Base-by-base conservation (phyloP, 1,284 basidiomycete genomes). In the Pyrrhoderma noxium region DNA sequence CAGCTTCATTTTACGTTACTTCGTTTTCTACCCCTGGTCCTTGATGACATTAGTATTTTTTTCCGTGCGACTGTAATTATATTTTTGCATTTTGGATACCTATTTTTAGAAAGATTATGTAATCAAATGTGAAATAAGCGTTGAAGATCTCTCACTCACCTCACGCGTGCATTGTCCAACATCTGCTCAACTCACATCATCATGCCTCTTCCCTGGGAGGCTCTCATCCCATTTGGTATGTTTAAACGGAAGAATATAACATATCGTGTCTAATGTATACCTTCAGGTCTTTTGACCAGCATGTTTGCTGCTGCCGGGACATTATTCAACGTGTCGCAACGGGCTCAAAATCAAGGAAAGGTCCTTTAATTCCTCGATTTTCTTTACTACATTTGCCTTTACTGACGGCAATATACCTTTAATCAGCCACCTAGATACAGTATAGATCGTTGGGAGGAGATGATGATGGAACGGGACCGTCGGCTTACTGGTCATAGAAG, bases 121-220 rank as follows among this genome's bases (percentile, higher is more conserved):
- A n/a, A n/a, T n/a, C n/a, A n/a, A n/a, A n/a, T n/a, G n/a, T n/a
- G n/a, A n/a, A n/a, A n/a, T n/a, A n/a, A n/a, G n/a, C n/a, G n/a
- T n/a, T n/a, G n/a, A n/a, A n/a, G n/a, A n/a, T n/a, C n/a, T n/a
- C n/a, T 37, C 35, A 37, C 11, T 37, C 35, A 37, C 35, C 35
- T 9, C 16, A 11, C 35, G 35, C 40, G 8, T 19, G 13, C 8
- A 45, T 8, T 18, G 14, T 25, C 43, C 11, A 18, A 31, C 9
- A 8, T 13, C 16, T 27, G 4, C 8, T 45, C 27, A 25, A n/a
- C 25, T 25, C 13, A 34, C 21, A 21, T 37, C 43, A 52, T 45
- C 8, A 94, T 94, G 92, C 92, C 93, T 53, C 82, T 94, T 62
- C 92, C 92, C 58, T 95, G 89, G 85, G 92, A 95, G 75, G 91